phyloP scores from a whole-genome alignment of 1,284 basidiomycete genomes.

The Takashimella koratensis region DNA sequence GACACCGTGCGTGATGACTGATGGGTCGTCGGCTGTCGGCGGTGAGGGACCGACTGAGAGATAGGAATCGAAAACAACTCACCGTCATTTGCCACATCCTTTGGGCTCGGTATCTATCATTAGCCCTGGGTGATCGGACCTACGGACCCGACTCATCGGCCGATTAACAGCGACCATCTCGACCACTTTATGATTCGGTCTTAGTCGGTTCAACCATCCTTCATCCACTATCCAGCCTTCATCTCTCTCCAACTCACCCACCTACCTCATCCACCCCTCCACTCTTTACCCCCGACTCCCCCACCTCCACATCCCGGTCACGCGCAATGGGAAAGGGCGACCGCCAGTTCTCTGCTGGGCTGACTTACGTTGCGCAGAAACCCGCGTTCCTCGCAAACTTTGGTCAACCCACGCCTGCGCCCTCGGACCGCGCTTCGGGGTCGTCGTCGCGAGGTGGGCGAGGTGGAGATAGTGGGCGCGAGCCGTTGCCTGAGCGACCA shows the following conservation, averaged over 20 bases:
- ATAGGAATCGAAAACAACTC: too few species aligned
- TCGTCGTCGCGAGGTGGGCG: not conserved
- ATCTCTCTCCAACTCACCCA: not conserved
- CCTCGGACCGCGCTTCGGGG: too few species aligned
- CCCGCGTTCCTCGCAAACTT: conserved; percentile 43
- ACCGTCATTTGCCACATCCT: too few species aligned
- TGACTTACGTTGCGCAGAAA: conserved; percentile 39
- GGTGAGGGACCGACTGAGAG: too few species aligned
- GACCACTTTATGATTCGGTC: too few species aligned
- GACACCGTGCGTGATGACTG: too few species aligned
- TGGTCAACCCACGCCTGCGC: conserved; percentile 24
- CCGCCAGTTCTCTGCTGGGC: conserved; percentile 24
- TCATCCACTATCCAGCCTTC: not conserved
- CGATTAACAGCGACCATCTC: not conserved
- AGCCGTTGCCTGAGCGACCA: conserved; percentile 35
- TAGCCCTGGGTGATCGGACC: too few species aligned
- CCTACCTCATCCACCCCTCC: not conserved
- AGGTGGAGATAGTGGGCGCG: conserved; percentile 10
- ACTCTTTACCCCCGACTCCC: not conserved
- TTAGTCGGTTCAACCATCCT: not conserved
- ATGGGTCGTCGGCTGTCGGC: too few species aligned
- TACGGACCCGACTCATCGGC: too few species aligned
- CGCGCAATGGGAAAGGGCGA: not conserved
- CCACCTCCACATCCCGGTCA: not conserved
- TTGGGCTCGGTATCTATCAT: too few species aligned